Percentiles rank a stretch among this genome's conserved stretches.
These are phyloP conservation scores for Scutellaria barbata DNA, from an alignment of 257 asterid species.

Conservation along the genomic window DNA sequence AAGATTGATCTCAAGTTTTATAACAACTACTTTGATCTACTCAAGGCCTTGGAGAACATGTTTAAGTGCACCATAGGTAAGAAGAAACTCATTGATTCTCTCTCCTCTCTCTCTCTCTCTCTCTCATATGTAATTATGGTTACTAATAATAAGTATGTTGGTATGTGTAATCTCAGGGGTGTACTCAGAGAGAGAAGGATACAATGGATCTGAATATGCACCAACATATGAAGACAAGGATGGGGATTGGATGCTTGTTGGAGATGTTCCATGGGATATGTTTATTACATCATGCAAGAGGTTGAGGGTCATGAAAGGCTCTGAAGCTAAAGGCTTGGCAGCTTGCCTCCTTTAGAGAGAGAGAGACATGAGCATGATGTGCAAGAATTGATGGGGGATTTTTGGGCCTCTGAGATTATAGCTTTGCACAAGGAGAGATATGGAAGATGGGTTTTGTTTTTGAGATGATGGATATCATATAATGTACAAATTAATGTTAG, in stretches of 20 bases:
- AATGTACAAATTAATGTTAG: slow-evolving; percentile 32
- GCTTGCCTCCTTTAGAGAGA: slow-evolving; percentile 27
- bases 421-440: no score
- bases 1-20: slow-evolving; percentile 76
- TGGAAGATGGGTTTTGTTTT: background rate
- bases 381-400: no score
- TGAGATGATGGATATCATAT: slow-evolving; percentile 2
- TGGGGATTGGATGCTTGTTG: slow-evolving; percentile 98
- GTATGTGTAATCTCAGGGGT: slow-evolving; percentile 50
- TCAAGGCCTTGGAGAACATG: slow-evolving; percentile 73
- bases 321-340: slow-evolving; percentile 79
- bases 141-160: background rate
- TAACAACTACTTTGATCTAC: slow-evolving; percentile 66
- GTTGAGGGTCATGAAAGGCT: slow-evolving; percentile 76
- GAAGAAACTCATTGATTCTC: background rate
- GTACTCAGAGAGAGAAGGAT: slow-evolving; percentile 80
- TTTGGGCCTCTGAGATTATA: no score
- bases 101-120: no score
- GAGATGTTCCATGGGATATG: slow-evolving; percentile 99
- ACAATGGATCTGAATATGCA: slow-evolving; percentile 68
- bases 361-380: background rate
- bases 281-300: slow-evolving; percentile 76
- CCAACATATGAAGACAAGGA: slow-evolving; percentile 94
- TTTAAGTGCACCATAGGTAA: slow-evolving; percentile 81
- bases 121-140: no score